Conservation (phyloP, 1,284 basidiomycete genomes). For the Ganoderma meredithae region DNA sequence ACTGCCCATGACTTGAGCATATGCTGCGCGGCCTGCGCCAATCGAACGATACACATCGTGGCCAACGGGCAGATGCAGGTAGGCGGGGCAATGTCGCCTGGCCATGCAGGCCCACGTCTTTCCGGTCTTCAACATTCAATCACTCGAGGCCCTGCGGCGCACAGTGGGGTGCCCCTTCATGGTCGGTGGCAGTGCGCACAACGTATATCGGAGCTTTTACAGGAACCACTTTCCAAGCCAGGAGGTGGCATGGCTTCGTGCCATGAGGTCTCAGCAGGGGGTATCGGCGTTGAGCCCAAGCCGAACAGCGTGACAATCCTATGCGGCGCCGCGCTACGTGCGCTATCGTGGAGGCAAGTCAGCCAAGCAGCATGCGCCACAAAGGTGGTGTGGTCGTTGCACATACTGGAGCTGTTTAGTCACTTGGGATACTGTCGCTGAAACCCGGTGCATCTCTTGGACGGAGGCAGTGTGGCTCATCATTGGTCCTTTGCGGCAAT, state of each 20-base stretch:
- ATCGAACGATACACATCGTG: slow-evolving; percentile 6
- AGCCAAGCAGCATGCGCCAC: slow-evolving; percentile 10
- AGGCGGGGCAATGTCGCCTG: not conserved
- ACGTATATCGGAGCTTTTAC: slow-evolving; percentile 3
- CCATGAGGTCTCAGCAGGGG: slow-evolving; percentile 19
- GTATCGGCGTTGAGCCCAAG: slow-evolving; percentile 6
- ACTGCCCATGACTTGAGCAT: slow-evolving; percentile 7
- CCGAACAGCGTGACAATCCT: slow-evolving; percentile 18
- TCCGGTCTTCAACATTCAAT: slow-evolving; percentile 4
- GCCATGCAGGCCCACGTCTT: slow-evolving; percentile 5
- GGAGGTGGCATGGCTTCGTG: slow-evolving; percentile 14
- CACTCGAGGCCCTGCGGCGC: not conserved
- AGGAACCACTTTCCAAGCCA: slow-evolving; percentile 7
- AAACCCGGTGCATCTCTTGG: slow-evolving; percentile 2
- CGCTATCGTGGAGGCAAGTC: slow-evolving; percentile 22
- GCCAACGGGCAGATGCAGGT: slow-evolving; percentile 3
- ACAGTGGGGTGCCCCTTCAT: not conserved
- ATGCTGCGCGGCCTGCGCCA: slow-evolving; percentile 8
- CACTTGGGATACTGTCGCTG: not conserved
- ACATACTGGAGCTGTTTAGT: slow-evolving; percentile 18
- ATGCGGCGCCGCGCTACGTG: slow-evolving; percentile 25
- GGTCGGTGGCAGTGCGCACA: slow-evolving; percentile 11
- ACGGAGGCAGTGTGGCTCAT: slow-evolving; percentile 16
- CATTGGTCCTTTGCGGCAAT: slow-evolving; percentile 17
- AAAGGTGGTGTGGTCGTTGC: slow-evolving; percentile 17